phyloP scores from a whole-genome alignment of 164 flowering plant genomes.

The Vitis cinerea region DNA sequence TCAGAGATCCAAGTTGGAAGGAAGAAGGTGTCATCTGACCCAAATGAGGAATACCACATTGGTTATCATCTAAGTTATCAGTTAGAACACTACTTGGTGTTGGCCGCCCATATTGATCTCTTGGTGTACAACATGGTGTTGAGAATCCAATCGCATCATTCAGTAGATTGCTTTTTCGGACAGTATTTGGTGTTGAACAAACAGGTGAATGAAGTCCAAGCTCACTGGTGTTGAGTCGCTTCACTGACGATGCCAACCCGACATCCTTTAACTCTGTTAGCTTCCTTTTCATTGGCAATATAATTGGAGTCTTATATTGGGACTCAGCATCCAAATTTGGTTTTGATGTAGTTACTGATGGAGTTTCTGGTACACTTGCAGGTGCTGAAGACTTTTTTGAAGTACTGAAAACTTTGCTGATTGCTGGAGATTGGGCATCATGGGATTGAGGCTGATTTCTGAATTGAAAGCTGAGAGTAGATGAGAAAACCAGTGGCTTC shows the following conservation, averaged over 20 bases:
- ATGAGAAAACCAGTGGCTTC: constrained; percentile 54
- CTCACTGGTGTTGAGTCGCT: constrained; percentile 61
- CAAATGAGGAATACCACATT: constrained; percentile 20
- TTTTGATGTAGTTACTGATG: constrained; percentile 27
- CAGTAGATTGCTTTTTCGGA: constrained; percentile 40
- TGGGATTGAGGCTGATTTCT: constrained; percentile 37
- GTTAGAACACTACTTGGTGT: constrained; percentile 20
- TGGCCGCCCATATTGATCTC: constrained; percentile 37
- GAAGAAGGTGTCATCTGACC: constrained; percentile 35
- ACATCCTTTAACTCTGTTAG: constrained; percentile 62
- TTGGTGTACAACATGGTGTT: constrained; percentile 45
- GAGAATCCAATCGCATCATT: constrained; percentile 43
- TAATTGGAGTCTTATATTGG: constrained; percentile 62
- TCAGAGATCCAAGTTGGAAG: constrained; percentile 39
- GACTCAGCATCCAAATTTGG: constrained; percentile 41
- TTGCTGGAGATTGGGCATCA: constrained; percentile 33
- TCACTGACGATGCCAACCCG: constrained; percentile 42
- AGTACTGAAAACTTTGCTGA: constrained; percentile 27
- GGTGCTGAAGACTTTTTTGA: constrained; percentile 33
- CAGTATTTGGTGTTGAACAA: constrained; percentile 44
- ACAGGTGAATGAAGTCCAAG: constrained; percentile 53
- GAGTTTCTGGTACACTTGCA: constrained; percentile 36
- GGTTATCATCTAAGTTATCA: constrained; percentile 53
- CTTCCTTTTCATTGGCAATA: constrained; percentile 80
- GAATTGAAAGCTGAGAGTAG: constrained; percentile 47